Conservation (phyloP, 2,329 filamentous ascomycete species). For the Aureobasidium pullulans region DNA sequence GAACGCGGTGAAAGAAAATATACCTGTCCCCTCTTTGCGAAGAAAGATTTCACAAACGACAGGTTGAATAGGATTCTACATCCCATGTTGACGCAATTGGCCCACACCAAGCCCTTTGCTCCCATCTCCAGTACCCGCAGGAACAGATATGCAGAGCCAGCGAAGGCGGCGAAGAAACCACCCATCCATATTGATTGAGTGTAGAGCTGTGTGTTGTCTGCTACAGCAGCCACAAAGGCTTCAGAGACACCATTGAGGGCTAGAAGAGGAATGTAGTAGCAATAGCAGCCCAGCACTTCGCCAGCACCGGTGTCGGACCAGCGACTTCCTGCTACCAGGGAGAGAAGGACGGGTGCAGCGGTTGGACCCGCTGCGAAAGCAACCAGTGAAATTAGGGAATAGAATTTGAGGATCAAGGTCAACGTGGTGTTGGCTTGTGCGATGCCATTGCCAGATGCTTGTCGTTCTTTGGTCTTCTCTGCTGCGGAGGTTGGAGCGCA, state of each 20-base stretch:
- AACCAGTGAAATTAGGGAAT: conserved; percentile 64
- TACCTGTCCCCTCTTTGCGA: conserved; percentile 39
- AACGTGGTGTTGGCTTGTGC: conserved; percentile 39
- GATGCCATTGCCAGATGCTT: neutral
- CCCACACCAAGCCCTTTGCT: conserved; percentile 72
- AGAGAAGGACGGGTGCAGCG: conserved; percentile 64
- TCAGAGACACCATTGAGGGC: conserved; percentile 88
- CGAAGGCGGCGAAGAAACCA: conserved; percentile 70
- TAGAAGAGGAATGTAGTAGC: conserved; percentile 87
- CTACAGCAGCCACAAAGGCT: conserved; percentile 85
- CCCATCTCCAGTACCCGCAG: conserved; percentile 63
- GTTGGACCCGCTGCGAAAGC: conserved; percentile 66
- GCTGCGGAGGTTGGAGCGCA: too few species aligned
- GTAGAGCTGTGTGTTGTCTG: conserved; percentile 66
- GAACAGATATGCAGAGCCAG: conserved; percentile 64
- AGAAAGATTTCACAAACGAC: conserved; percentile 62
- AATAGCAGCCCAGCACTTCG: conserved; percentile 68
- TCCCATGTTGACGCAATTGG: conserved; percentile 85
- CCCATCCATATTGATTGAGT: conserved; percentile 78
- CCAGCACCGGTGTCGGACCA: conserved; percentile 73
- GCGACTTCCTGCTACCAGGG: conserved; percentile 64
- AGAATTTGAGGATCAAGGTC: conserved; percentile 59
- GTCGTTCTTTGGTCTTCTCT: neutral
- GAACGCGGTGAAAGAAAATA: neutral
- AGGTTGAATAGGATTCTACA: conserved; percentile 77